A percentile compares a stretch with the other conserved stretches of the same genome.
Evolutionary conservation across 2,329 filamentous ascomycete genomes (phyloP).

Genomic region (Xylariaceae sp.): DNA sequence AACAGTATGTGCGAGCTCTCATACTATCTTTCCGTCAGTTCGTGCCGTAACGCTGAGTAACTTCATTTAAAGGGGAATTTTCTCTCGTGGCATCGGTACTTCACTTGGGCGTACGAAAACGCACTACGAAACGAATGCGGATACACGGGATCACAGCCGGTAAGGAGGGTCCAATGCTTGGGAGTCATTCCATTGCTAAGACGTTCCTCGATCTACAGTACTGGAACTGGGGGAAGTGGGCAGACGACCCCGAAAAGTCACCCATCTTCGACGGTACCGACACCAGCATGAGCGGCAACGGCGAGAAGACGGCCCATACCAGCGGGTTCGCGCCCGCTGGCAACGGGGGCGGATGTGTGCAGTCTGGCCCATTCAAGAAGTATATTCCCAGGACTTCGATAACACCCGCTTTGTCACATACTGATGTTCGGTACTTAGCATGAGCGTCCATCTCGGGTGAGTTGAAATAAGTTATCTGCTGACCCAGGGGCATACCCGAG

Average conservation of each 20-base stretch:
- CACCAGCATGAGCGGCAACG: conserved; percentile 38
- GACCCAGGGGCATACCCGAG: too few relatives aligned
- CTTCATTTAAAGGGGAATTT: conserved; percentile 17
- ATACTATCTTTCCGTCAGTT: too few relatives aligned
- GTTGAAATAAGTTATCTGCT: neutral
- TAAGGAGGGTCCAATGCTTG: too few relatives aligned
- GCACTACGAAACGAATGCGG: conserved; percentile 25
- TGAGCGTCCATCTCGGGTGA: conserved; percentile 33
- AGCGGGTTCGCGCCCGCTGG: conserved; percentile 7
- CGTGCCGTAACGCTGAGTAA: too few relatives aligned
- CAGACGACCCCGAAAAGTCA: conserved; percentile 34
- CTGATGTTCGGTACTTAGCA: conserved; percentile 19
- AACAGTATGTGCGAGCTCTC: conserved; percentile 14
- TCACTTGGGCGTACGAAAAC: conserved; percentile 22
- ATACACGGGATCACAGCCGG: conserved; percentile 22
- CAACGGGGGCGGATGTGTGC: conserved; percentile 42
- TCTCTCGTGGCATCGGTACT: conserved; percentile 26
- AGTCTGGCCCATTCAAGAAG: conserved; percentile 47
- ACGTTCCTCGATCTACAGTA: conserved; percentile 19
- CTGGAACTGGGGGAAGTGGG: conserved; percentile 40
- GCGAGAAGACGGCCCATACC: conserved; percentile 18
- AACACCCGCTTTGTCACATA: neutral
- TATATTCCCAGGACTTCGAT: conserved; percentile 9
- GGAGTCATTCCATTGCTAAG: too few relatives aligned
- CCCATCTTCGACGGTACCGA: conserved; percentile 44